Conservation (phyloP, 441 rosid species). For the Populus hybrid region DNA sequence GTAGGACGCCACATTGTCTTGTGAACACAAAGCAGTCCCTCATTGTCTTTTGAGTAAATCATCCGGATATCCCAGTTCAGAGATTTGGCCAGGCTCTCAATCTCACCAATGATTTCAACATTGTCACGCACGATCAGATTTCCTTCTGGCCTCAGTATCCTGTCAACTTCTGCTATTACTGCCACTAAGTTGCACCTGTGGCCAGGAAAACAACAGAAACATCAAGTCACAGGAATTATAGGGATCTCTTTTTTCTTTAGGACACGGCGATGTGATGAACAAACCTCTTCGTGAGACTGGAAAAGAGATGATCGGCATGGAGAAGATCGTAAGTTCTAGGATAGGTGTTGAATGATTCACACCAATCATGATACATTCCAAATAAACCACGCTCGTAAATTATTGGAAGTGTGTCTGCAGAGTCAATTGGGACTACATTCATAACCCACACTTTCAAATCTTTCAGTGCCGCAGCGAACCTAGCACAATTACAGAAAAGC, state of each 20-base stretch:
- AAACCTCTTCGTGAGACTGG: slow-evolving; percentile 67
- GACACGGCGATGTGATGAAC: background rate
- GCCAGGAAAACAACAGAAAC: background rate
- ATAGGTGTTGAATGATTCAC: slow-evolving; percentile 90
- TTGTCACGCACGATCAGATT: slow-evolving; percentile 70
- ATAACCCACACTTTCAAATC: slow-evolving; percentile 86
- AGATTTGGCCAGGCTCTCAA: slow-evolving; percentile 53
- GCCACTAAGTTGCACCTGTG: slow-evolving; percentile 68
- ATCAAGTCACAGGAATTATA: background rate
- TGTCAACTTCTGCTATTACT: slow-evolving; percentile 75
- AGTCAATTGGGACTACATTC: slow-evolving; percentile 83
- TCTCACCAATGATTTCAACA: slow-evolving; percentile 47
- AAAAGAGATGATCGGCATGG: slow-evolving; percentile 95
- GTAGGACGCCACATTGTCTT: slow-evolving; percentile 81
- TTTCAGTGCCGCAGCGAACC: slow-evolving; percentile 87
- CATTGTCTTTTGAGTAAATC: slow-evolving; percentile 71
- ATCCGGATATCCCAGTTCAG: slow-evolving; percentile 82
- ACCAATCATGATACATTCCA: slow-evolving; percentile 96
- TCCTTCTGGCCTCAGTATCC: slow-evolving; percentile 86
- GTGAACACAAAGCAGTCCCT: slow-evolving; percentile 75
- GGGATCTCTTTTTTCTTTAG: background rate
- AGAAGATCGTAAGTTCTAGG: slow-evolving; percentile 94
- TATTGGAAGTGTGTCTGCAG: slow-evolving; percentile 86
- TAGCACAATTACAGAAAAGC: slow-evolving; percentile 31
- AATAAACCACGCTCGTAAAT: slow-evolving; percentile 91